Evolutionary conservation across 495 filamentous ascomycete species (phyloP).

Genomic region (Penicillium simplicissimum): DNA sequence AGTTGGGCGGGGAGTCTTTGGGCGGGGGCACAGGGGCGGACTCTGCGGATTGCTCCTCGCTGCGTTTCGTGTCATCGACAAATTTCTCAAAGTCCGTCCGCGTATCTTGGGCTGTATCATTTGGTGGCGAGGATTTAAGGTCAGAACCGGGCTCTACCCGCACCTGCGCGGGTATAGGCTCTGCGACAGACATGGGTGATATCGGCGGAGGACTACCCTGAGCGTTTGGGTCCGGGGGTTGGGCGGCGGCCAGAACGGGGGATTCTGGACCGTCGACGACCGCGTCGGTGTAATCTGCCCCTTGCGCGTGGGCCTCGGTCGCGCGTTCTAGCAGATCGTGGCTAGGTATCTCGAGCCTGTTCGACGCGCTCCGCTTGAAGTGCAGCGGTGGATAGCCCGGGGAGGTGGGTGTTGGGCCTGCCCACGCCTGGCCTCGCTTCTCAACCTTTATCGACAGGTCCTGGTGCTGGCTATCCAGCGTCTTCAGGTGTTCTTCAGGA

Average conservation of each 20-base stretch:
- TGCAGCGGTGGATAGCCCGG: constrained; percentile 15
- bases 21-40: constrained; percentile 41
- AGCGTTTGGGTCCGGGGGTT: constrained; percentile 9
- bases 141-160: constrained; percentile 17
- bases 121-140: constrained; percentile 4
- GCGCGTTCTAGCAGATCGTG: constrained; percentile 21
- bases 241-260: constrained; percentile 14
- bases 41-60: constrained; percentile 32
- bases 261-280: constrained; percentile 21
- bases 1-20: constrained; percentile 37
- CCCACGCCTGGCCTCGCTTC: constrained; percentile 65
- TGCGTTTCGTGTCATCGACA: constrained; percentile 43
- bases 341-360: constrained; percentile 23
- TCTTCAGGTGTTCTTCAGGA: constrained; percentile 69
- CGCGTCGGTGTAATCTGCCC: constrained; percentile 22
- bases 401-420: constrained; percentile 35
- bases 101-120: constrained; percentile 18
- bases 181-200: constrained; percentile 38
- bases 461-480: constrained; percentile 64
- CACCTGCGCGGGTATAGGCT: constrained; percentile 29
- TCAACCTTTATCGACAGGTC: constrained; percentile 56
- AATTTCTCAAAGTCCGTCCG: constrained; percentile 50
- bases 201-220: constrained; percentile 17
- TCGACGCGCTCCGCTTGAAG: constrained; percentile 24
- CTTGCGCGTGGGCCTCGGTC: constrained; percentile 19